Conservation (phyloP, 164 flowering plant species). For the Kingdonia uniflora region DNA sequence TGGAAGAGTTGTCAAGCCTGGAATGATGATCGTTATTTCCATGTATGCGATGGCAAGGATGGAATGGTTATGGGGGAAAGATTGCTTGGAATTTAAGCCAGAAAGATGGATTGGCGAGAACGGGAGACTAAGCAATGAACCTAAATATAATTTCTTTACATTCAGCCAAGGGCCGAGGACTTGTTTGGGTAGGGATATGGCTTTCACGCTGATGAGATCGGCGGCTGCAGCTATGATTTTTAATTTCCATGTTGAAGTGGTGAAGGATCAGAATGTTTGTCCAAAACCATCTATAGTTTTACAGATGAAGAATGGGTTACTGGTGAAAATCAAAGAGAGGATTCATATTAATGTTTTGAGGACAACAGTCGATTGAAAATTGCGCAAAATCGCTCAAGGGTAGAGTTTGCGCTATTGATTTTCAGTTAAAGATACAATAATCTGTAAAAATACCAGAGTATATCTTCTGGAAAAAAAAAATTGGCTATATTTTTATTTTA, state of each 20-base stretch:
- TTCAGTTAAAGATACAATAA: too few relatives aligned
- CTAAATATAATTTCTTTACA: conserved; percentile 19
- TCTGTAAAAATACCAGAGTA: too few relatives aligned
- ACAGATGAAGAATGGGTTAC: conserved; percentile 22
- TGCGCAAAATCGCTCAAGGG: too few relatives aligned
- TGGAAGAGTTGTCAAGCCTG: conserved; percentile 13
- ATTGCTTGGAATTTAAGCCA: conserved; percentile 29
- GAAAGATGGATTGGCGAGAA: conserved; percentile 33
- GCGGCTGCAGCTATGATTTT: conserved; percentile 22
- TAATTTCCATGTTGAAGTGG: conserved; percentile 21
- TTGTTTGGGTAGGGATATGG: conserved; percentile 31
- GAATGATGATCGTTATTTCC: conserved; percentile 16
- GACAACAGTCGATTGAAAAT: too few relatives aligned
- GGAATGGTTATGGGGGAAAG: too few relatives aligned
- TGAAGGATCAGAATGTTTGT: conserved; percentile 19
- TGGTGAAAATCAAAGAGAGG: conserved; percentile 13
- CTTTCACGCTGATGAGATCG: conserved; percentile 24
- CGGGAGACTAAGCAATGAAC: conserved; percentile 21
- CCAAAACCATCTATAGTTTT: conserved; percentile 14
- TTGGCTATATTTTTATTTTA: too few relatives aligned
- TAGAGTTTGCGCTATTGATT: too few relatives aligned
- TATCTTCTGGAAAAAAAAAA: too few relatives aligned
- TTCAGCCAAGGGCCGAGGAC: conserved; percentile 33
- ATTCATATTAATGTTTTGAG: too few relatives aligned
- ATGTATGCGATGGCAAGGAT: conserved; percentile 24